A percentile compares a stretch with the other conserved stretches of the same genome.
Evolutionary conservation across 345 rosid species (phyloP).

Genomic region (Salix exigua): DNA sequence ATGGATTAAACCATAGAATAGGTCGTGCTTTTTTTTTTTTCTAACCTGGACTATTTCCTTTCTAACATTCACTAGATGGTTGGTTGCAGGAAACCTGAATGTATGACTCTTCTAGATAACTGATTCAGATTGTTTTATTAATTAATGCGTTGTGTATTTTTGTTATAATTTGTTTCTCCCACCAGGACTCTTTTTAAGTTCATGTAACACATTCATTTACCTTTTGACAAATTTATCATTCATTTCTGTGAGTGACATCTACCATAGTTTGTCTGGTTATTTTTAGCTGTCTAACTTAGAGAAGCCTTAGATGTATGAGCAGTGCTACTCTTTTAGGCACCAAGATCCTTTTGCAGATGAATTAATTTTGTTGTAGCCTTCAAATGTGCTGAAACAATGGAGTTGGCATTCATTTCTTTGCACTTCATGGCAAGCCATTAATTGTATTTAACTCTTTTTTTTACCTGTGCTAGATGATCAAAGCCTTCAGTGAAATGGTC

Average conservation of each 20-base stretch:
- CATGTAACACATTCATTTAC: not conserved
- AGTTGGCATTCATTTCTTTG: slow-evolving; percentile 4
- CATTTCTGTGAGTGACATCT: not conserved
- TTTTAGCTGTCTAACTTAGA: slow-evolving; percentile 8
- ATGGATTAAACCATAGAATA: not conserved
- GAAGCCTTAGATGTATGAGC: slow-evolving; percentile 8
- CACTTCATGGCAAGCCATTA: not conserved
- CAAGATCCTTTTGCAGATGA: slow-evolving; percentile 4
- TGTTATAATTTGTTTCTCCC: not conserved
- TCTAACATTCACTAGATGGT: not conserved
- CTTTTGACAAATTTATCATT: not conserved
- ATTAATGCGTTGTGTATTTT: not conserved
- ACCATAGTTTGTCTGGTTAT: not conserved
- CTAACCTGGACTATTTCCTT: not conserved
- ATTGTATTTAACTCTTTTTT: not conserved
- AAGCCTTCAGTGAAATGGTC: not conserved
- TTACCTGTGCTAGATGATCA: not conserved
- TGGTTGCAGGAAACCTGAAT: not conserved
- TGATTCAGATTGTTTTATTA: not conserved
- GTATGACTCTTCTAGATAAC: not conserved
- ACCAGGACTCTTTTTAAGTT: not conserved
- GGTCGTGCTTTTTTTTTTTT: not conserved
- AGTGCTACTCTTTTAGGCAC: not conserved
- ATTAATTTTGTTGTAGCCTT: slow-evolving; percentile 1
- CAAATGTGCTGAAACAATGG: slow-evolving; percentile 2